Evolutionary conservation across 352 stramenopile genomes (phyloP).

Genomic region (Globisporangium sylvaticum): DNA sequence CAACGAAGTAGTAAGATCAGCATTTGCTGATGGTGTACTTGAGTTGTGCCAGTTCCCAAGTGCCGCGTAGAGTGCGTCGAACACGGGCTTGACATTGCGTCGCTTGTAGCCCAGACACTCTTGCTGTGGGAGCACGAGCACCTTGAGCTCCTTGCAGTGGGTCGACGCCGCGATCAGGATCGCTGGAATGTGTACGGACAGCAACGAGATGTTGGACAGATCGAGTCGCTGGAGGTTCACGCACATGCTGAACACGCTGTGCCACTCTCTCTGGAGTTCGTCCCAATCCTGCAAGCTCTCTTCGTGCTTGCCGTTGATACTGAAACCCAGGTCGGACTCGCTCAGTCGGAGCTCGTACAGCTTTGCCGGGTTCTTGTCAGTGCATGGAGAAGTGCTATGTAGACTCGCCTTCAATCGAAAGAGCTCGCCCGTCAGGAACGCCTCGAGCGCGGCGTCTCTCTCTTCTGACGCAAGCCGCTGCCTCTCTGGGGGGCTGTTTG

Average conservation of each 20-base stretch:
- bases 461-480: background rate
- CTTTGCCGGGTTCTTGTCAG: background rate
- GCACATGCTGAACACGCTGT: conserved; percentile 3
- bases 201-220: conserved; percentile 6
- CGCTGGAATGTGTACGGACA: conserved; percentile 6
- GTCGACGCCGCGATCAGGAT: conserved; percentile 8
- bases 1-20: background rate
- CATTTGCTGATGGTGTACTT: background rate
- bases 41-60: conserved; percentile 5
- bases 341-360: conserved; percentile 5
- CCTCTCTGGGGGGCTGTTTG: background rate
- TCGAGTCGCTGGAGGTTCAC: conserved; percentile 13
- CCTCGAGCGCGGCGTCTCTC: background rate
- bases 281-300: background rate
- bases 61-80: conserved; percentile 12
- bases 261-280: conserved; percentile 3
- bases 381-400: background rate
- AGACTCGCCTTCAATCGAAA: background rate
- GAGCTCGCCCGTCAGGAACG: background rate
- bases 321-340: background rate
- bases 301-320: background rate
- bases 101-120: conserved; percentile 17
- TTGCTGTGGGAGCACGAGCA: conserved; percentile 16
- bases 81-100: conserved; percentile 14
- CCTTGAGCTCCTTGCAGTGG: conserved; percentile 7